Base-by-base conservation (phyloP, 441 rosid genomes). In the Isatis lusitanica region DNA sequence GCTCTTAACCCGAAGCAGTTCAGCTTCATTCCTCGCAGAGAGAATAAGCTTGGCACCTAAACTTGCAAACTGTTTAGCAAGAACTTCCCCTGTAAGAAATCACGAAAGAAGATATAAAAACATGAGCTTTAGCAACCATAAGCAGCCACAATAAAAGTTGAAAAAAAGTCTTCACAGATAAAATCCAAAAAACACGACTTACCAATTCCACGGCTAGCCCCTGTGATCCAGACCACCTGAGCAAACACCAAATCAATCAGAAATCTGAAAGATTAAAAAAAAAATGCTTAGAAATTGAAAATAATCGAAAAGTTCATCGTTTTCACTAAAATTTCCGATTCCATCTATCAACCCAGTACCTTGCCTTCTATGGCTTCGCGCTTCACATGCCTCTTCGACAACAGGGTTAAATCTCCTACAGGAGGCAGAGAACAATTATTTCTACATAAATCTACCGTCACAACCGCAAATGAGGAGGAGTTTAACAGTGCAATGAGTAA, bases 151-250 rank as follows among this genome's bases (percentile, higher is more conserved):
- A 15, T 6, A 30, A 36, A 66, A 66, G 12, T 9, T 21, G 2
- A 13, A 63, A 42, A 66, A 42, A 13, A 13, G 0, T 40, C n/a
- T 44, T 24, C 59, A 24, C 35, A 38, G 6, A 16, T 30, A 6
- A 3, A 26, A 52, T 15, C 33, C 30, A 24, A 5, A 56, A 28
- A 36, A 48, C n/a, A 26, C 10, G 4, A 9, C 43, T 16, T 82
- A 91, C 98, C 98, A 39, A 93, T 93, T 59, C 98, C 98, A 38
- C 97, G 93, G 77, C 97, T 90, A 40, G 97, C 96, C 17, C 98
- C 97, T 52, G 98, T 93, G 56, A 93, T 88, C 98, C 98, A 93
- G 28, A 91, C 79, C 30, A 93, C 97, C 98, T 89, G 55, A 62
- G 39, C 43, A 21, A 62, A 53, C 7, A 63, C 28, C 68, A 65